A percentile compares a stretch with the other conserved stretches of the same genome.
These are phyloP conservation scores for Solanum neorickii DNA, from an alignment of 257 asterid genomes.

Conservation along the genomic window DNA sequence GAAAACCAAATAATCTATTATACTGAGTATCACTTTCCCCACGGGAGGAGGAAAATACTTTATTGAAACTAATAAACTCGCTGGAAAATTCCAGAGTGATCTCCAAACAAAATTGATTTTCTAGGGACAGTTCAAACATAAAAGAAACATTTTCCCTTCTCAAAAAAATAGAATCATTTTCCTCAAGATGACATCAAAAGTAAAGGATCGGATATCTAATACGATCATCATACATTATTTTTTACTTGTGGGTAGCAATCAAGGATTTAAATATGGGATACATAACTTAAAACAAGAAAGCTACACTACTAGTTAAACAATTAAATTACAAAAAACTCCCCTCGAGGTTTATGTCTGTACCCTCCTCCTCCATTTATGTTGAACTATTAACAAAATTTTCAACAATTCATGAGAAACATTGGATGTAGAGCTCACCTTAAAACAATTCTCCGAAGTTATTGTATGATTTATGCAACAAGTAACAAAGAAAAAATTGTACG, in stretches of 20 bases:
- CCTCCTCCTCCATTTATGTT: background rate
- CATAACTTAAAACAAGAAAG: background rate
- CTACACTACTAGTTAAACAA: background rate
- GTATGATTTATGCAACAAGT: background rate
- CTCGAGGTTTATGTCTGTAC: background rate
- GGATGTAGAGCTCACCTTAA: background rate
- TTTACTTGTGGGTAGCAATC: background rate
- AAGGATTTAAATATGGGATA: background rate
- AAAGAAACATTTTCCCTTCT: background rate
- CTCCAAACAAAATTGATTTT: background rate
- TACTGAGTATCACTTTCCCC: background rate
- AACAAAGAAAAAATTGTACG: background rate
- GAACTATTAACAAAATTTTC: background rate
- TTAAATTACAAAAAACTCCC: background rate
- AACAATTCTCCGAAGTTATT: background rate
- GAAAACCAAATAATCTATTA: background rate
- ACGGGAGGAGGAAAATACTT: background rate
- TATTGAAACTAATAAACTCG: background rate
- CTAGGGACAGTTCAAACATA: background rate
- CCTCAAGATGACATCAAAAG: background rate
- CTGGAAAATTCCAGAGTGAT: background rate
- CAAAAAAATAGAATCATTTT: background rate
- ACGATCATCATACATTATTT: background rate
- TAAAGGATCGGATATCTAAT: background rate
- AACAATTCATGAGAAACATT: background rate